Base-by-base conservation (phyloP, 805 yeast species). In the Candida boleticola region DNA sequence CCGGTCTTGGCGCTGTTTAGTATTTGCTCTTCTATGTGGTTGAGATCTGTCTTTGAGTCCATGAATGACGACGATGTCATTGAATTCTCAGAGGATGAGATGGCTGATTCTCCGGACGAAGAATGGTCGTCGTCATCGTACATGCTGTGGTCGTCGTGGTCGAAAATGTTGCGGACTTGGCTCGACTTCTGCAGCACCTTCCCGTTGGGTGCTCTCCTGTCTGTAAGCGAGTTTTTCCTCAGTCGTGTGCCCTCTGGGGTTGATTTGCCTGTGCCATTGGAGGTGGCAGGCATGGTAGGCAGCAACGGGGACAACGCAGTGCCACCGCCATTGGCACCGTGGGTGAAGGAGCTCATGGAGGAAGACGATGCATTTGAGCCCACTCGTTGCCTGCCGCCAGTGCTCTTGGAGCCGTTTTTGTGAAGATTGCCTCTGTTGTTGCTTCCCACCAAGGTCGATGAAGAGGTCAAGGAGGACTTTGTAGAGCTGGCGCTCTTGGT, bases 111-210 rank as follows among this genome's bases (percentile, higher is more conserved):
- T 13, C 19, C 37, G 6, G 37, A 35, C 9, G 27, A 9, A 11
- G 18, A 14, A 26, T 35, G 29, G 29, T 11, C 13, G 20, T 35
- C 37, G 14, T 35, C 37, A 17, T 35, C 29, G 27, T 35, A 35
- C 19, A 35, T 19, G 14, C 37, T 35, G 10, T 5, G 9, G 29
- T 35, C 20, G 29, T 38, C 41, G 37, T 17, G 19, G 14, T 37
- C 35, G 17, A 26, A 22, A 11, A 26, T 13, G 21, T n/a, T n/a
- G n/a, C n/a, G n/a, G n/a, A n/a, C n/a, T n/a, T n/a, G n/a, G n/a
- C n/a, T n/a, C n/a, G n/a, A n/a, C n/a, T n/a, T n/a, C n/a, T n/a
- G n/a, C n/a, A n/a, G n/a, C n/a, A n/a, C n/a, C n/a, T n/a, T n/a
- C n/a, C n/a, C n/a, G n/a, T n/a, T n/a, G n/a, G n/a, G n/a, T n/a